A percentile compares a stretch with the other conserved stretches of the same genome.
phyloP scores from a whole-genome alignment of 1,284 basidiomycete genomes.

The Leccinum fuscescens region DNA sequence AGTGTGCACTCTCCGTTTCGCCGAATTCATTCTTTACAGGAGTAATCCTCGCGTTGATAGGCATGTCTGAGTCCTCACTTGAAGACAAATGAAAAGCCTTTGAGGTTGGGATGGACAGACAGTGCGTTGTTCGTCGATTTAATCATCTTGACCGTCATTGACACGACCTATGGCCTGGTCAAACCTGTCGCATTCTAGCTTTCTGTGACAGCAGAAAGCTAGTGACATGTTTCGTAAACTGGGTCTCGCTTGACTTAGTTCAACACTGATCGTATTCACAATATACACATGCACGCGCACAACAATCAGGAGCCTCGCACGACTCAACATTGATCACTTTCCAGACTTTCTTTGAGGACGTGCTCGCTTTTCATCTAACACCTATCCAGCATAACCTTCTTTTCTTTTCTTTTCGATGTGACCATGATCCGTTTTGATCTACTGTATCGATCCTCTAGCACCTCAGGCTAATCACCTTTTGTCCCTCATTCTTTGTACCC shows the following conservation, averaged over 20 bases:
- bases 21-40: slow-evolving; percentile 39
- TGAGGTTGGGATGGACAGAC: slow-evolving; percentile 91
- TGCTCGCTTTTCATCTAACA: no score
- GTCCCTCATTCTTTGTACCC: no score
- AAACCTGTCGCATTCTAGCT: slow-evolving; percentile 64
- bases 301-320: neutral
- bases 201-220: slow-evolving; percentile 55
- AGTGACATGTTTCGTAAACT: slow-evolving; percentile 78
- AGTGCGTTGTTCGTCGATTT: slow-evolving; percentile 52
- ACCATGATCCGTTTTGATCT: no score
- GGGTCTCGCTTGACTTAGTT: slow-evolving; percentile 49
- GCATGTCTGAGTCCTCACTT: slow-evolving; percentile 71
- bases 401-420: no score
- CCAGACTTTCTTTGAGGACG: no score
- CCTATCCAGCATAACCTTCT: no score
- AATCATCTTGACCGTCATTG: neutral
- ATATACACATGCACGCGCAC: slow-evolving; percentile 5
- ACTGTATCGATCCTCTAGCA: no score
- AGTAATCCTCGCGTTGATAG: slow-evolving; percentile 88
- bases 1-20: slow-evolving; percentile 40
- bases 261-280: slow-evolving; percentile 10
- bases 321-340: slow-evolving; percentile 12
- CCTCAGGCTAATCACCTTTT: no score
- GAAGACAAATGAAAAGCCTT: slow-evolving; percentile 93
- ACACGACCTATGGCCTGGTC: slow-evolving; percentile 58